Evolutionary conservation across 768 basidiomycete genomes (phyloP), one percentile per base, ranked within the genome.

Genomic region (Pleurotus djamor): DNA sequence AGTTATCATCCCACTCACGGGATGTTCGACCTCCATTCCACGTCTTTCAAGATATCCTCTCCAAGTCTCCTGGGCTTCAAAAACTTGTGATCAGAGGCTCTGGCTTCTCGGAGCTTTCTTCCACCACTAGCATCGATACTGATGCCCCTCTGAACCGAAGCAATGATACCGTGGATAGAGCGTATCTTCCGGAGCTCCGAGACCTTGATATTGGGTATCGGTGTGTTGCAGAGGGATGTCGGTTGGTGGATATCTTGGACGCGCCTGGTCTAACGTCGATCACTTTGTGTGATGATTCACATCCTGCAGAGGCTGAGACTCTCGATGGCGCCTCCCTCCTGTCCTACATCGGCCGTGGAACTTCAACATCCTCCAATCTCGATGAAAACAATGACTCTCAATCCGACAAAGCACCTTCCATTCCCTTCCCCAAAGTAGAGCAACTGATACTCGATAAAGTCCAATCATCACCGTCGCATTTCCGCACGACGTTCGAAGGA

Each of bases 21-120:
- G 76, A 83, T 52, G 83, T 85, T 49, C 81, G 84, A n/a, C 86
- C 84, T 0, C 76, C 76, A 43, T 63, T 75, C 32, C 60, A 63
- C 28, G 80, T 81, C 61, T 77, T 85, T 62, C 72, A 69, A 55
- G 64, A 65, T 16, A 70, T 86, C 21, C 75, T 87, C 5, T 48
- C 61, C n/a, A 68, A 74, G 9, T 78, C 71, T 43, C 74, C 76
- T 4, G 59, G 68, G 13, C 73, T 88, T 47, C 66, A 68, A 52
- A 72, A 70, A 50, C 74, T 88, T 49, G 71, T 68, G 37, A 61
- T 88, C 33, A 75, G 73, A 55, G 80, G 79, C 47, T 85, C 83
- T 9, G 85, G 83, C 0, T 56, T 56, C 28, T 17, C n/a, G 3
- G 28, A 17, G n/a, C 8, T 10, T 13, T 37, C 41, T 14, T 5